Base-by-base conservation (phyloP, 164 flowering plant genomes). In the Piper longum region DNA sequence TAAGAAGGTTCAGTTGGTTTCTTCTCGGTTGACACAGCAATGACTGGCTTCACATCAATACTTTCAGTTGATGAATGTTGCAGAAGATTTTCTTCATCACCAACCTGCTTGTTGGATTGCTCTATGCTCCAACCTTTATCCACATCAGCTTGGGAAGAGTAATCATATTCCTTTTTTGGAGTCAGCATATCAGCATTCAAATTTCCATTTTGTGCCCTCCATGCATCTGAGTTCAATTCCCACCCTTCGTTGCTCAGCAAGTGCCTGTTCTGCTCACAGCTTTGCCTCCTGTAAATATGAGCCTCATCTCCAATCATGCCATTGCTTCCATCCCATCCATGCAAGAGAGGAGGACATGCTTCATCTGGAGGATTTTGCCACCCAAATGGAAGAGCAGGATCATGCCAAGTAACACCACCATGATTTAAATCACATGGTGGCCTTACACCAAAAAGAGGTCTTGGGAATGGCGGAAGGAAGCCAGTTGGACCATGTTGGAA, bases 321-420 rank as follows among this genome's bases (percentile, higher is more conserved):
- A 73, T 78, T 88, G 72, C 56, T 82, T 43, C 80, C 78, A 75
- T 84, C 91, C 96, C 98, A 91, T 63, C 85, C 91, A 79, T 79
- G 85, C 65, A 91, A 63, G 52, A 80, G 86, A 59, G 85, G 75
- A 57, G 83, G 79, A 39, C 75, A 77, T 17, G 85, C 60, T 19
- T 81, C 85, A 72, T 90, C 91, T 26, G 79, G 71, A 40, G 82
- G 79, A 74, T 78, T 84, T 64, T 72, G 84, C 97, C 97, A 90
- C 61, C 88, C 95, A 72, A 80, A 72, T 56, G 93, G 84, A 18
- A 85, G 90, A 16, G 77, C 72, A 76, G 81, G 97, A 54, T 78
- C 71, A 45, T 79, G 90, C 74, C 77, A 86, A 69, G 87, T 84
- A 66, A 82, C 69, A n/a, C 86, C 84, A 60, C 75, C 57, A 57